Conservation (phyloP, 75 land plant genomes). For the Sequoiadendron giganteum region DNA sequence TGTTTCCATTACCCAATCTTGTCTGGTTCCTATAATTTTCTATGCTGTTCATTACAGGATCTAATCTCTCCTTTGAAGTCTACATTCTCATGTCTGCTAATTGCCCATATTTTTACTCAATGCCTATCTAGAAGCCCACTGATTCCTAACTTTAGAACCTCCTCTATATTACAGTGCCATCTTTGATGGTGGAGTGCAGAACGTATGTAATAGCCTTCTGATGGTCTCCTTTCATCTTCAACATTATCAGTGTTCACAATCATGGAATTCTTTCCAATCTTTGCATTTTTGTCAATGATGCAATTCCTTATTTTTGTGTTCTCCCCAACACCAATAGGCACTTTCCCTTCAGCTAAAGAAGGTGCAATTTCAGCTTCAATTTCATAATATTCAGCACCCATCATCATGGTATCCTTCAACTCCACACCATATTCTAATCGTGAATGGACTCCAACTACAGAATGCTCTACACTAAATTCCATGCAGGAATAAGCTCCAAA, state of each 20-base stretch:
- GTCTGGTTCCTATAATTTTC: neutral
- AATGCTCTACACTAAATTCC: constrained; percentile 69
- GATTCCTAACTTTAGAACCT: neutral
- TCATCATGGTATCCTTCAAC: constrained; percentile 86
- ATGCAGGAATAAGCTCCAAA: constrained; percentile 50
- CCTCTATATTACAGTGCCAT: constrained; percentile 32
- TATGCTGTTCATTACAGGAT: neutral
- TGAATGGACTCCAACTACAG: constrained; percentile 86
- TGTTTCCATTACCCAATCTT: constrained; percentile 35
- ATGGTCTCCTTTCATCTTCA: constrained; percentile 49
- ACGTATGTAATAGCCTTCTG: constrained; percentile 46
- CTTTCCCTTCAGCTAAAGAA: constrained; percentile 73
- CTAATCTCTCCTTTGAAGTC: neutral
- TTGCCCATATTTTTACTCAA: neutral
- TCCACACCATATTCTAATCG: constrained; percentile 65
- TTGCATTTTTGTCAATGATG: constrained; percentile 58
- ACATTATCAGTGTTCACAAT: constrained; percentile 46
- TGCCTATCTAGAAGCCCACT: neutral
- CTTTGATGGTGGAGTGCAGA: constrained; percentile 35
- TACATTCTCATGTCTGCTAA: neutral
- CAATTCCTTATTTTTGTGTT: constrained; percentile 76
- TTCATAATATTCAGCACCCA: constrained; percentile 93
- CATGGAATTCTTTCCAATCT: constrained; percentile 40
- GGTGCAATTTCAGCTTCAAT: constrained; percentile 78
- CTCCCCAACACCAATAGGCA: constrained; percentile 87